Evolutionary conservation across 768 basidiomycete genomes (phyloP).

Genomic region (Xerocomellus amylosporus): DNA sequence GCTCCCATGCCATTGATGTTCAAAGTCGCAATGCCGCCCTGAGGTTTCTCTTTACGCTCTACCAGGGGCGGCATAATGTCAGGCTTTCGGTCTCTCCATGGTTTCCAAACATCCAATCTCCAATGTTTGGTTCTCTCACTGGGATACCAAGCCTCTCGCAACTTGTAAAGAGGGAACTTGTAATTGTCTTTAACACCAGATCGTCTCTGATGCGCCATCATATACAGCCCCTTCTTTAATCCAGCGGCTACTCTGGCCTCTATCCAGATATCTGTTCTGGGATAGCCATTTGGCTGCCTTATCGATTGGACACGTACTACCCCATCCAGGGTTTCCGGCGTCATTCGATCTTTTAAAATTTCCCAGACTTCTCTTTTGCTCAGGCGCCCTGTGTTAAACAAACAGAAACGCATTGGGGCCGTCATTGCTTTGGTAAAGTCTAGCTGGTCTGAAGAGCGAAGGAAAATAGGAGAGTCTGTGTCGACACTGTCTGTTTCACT

Average conservation of each 20-base stretch:
- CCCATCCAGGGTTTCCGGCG: not conserved
- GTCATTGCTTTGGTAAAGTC: not conserved
- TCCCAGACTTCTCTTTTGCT: not conserved
- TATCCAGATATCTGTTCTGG: not conserved
- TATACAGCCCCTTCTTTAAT: not conserved
- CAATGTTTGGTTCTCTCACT: not conserved
- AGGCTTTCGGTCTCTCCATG: not conserved
- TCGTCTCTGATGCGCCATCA: not conserved
- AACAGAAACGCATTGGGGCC: not conserved
- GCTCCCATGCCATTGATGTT: not conserved
- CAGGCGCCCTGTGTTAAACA: not conserved
- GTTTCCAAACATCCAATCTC: not conserved
- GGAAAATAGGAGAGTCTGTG: not conserved
- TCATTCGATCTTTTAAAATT: not conserved
- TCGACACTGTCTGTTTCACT: not conserved
- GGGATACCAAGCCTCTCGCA: not conserved
- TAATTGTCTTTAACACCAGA: not conserved
- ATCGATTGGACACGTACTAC: not conserved
- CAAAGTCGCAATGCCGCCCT: not conserved
- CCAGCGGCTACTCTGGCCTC: not conserved
- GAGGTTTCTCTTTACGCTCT: not conserved
- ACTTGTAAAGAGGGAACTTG: not conserved
- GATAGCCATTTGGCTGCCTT: not conserved
- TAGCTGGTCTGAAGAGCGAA: not conserved
- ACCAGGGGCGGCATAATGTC: fast-evolving